These are phyloP conservation scores for Trichoderma harzianum DNA, from an alignment of 2,329 filamentous ascomycete genomes.

Conservation along the genomic window DNA sequence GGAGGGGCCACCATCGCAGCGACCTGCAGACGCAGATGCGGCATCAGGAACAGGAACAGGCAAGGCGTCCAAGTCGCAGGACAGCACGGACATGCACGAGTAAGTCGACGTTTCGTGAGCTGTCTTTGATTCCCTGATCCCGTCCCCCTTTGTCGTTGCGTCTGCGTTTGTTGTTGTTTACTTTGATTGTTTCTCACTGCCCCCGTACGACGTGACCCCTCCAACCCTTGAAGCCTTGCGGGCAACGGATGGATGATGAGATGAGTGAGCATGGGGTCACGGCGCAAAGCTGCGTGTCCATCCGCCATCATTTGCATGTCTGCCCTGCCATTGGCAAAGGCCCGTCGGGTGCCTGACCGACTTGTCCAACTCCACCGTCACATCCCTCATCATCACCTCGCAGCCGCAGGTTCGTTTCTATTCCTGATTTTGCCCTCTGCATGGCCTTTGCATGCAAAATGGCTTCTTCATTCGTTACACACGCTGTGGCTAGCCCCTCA, in stretches of 20 bases:
- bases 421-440: neutral
- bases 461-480: neutral
- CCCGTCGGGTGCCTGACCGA: conserved; percentile 11
- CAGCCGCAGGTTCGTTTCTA: neutral
- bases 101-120: neutral
- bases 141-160: neutral
- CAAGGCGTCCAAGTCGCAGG: neutral
- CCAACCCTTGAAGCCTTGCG: neutral
- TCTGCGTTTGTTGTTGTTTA: conserved; percentile 12
- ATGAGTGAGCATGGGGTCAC: neutral
- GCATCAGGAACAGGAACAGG: neutral
- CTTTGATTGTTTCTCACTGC: conserved; percentile 27
- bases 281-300: neutral
- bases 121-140: neutral
- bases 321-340: conserved; percentile 10
- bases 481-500: conserved; percentile 1
- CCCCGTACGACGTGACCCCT: conserved; percentile 7
- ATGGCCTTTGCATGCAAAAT: neutral
- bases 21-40: conserved; percentile 8
- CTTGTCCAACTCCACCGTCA: conserved; percentile 16
- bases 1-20: conserved; percentile 38
- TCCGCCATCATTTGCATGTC: neutral
- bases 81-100: neutral
- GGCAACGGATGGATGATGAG: neutral
- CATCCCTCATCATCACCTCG: neutral